These are phyloP conservation scores for Zygosaccharomyces siamensis DNA, from an alignment of 805 yeast genomes.

Conservation along the genomic window DNA sequence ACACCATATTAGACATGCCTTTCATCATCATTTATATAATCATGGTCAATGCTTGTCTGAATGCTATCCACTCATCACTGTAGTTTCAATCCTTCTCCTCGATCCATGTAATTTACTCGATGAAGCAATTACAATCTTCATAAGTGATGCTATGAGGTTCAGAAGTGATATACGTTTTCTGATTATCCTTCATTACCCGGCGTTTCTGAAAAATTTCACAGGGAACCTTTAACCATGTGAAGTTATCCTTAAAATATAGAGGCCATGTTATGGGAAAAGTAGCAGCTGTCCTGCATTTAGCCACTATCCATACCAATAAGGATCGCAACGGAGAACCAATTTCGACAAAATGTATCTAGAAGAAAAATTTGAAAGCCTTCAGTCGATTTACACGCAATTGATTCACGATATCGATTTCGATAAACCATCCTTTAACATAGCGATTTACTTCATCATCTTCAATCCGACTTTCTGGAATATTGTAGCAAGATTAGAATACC, in stretches of 20 bases:
- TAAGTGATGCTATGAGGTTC: slow-evolving; percentile 2
- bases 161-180: not conserved
- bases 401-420: slow-evolving; percentile 18
- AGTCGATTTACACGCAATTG: slow-evolving; percentile 12
- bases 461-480: slow-evolving; percentile 96
- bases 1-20: not conserved
- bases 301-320: too few relatives aligned
- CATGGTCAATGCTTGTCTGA: not conserved
- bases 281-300: too few relatives aligned
- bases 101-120: slow-evolving; percentile 6
- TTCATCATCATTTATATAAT: not conserved
- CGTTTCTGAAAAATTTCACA: not conserved
- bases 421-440: slow-evolving; percentile 33
- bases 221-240: not conserved
- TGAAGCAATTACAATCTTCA: slow-evolving; percentile 8
- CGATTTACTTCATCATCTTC: slow-evolving; percentile 70
- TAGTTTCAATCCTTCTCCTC: slow-evolving; percentile 3
- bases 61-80: not conserved
- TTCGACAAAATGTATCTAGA: not conserved
- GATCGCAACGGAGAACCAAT: not conserved
- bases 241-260: not conserved
- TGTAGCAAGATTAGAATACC: slow-evolving; percentile 83
- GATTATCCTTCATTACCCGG: slow-evolving; percentile 4
- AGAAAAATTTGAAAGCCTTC: slow-evolving; percentile 6
- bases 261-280: too few relatives aligned